phyloP scores from a whole-genome alignment of 768 basidiomycete species.

The Hypsizygus marmoreus region DNA sequence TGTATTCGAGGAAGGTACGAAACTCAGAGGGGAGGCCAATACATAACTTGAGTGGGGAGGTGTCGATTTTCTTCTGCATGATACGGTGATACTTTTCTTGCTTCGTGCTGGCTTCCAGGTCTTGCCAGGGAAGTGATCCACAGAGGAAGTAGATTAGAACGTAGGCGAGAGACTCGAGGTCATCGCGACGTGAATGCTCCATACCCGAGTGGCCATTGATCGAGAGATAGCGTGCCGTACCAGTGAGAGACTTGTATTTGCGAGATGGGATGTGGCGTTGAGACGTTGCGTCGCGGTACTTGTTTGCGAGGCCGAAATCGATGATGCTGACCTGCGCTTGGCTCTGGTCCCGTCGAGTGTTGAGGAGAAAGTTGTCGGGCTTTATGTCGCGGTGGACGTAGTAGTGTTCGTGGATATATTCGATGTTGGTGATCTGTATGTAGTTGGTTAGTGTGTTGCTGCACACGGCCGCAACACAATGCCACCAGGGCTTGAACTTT shows the following conservation, averaged over 20 bases:
- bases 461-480: background rate
- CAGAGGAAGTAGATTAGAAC: conserved; percentile 90
- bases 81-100: conserved; percentile 5
- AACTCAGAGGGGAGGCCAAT: conserved; percentile 75
- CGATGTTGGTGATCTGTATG: background rate
- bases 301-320: conserved; percentile 5
- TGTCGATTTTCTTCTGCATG: conserved; percentile 41
- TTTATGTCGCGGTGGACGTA: conserved; percentile 4
- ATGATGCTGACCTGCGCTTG: background rate
- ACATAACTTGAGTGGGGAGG: too few relatives aligned
- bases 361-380: background rate
- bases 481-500: too few relatives aligned
- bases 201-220: conserved; percentile 86
- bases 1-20: conserved; percentile 59
- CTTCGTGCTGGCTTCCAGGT: background rate
- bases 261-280: conserved; percentile 22
- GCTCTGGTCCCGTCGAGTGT: background rate
- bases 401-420: background rate
- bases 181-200: conserved; percentile 79
- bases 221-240: conserved; percentile 81
- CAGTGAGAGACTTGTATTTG: conserved; percentile 84
- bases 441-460: background rate
- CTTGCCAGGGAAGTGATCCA: conserved; percentile 71
- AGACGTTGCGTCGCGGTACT: background rate
- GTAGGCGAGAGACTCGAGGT: conserved; percentile 81